A percentile compares a stretch with the other conserved stretches of the same genome.
Conservation (phyloP, 1,284 basidiomycete genomes). For the Ceratobasidium sp. region DNA sequence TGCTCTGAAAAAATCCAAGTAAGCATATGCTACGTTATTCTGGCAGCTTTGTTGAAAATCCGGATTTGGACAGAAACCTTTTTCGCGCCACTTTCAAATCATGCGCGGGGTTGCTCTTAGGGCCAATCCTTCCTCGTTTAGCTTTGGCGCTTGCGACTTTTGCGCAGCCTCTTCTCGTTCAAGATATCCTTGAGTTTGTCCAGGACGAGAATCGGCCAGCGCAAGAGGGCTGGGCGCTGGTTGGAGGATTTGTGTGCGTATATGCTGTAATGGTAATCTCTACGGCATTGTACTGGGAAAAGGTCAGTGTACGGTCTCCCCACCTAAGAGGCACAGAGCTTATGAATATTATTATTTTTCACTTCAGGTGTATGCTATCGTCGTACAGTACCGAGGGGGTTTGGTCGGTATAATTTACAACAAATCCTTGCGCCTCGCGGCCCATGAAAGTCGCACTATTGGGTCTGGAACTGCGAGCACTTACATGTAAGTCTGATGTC, state of each 20-base stretch:
- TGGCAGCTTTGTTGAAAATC: not conserved
- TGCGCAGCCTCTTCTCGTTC: slow-evolving; percentile 53
- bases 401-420: slow-evolving; percentile 47
- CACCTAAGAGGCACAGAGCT: not conserved
- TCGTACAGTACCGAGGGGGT: slow-evolving; percentile 48
- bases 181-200: slow-evolving; percentile 52
- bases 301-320: slow-evolving; percentile 47
- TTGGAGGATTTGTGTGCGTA: slow-evolving; percentile 53
- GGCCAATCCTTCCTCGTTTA: slow-evolving; percentile 52
- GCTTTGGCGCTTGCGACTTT: slow-evolving; percentile 52
- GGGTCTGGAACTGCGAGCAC: slow-evolving; percentile 46
- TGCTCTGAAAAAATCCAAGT: slow-evolving; percentile 7
- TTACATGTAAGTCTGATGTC: slow-evolving; percentile 45
- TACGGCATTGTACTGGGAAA: slow-evolving; percentile 55
- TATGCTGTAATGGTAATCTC: slow-evolving; percentile 51
- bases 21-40: not conserved
- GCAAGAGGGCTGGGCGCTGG: slow-evolving; percentile 53
- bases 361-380: slow-evolving; percentile 21
- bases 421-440: slow-evolving; percentile 47
- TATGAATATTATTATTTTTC: no score
- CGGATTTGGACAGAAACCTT: not conserved
- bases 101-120: slow-evolving; percentile 43
- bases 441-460: slow-evolving; percentile 40
- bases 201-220: slow-evolving; percentile 46
- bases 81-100: slow-evolving; percentile 43